Evolutionary conservation across 2,329 filamentous ascomycete genomes (phyloP).

Genomic region (Aureobasidium subglaciale): DNA sequence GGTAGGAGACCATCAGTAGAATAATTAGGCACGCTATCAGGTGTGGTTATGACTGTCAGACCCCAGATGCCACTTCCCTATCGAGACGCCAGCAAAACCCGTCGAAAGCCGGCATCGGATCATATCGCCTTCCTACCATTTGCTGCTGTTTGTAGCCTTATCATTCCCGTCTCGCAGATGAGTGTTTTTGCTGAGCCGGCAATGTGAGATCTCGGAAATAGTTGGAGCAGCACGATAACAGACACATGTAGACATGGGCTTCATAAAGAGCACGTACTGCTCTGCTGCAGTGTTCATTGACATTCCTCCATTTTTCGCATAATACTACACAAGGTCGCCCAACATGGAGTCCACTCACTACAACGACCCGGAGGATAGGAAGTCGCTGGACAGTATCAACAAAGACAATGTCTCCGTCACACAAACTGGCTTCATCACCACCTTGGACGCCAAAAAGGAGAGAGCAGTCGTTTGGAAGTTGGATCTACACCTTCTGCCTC

Average conservation of each 20-base stretch:
- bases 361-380: not conserved
- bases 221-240: constrained; percentile 5
- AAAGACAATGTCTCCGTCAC: constrained; percentile 11
- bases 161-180: not conserved
- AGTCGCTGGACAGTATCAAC: not conserved
- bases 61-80: not conserved
- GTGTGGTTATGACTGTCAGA: constrained; percentile 8
- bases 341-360: not conserved
- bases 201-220: not conserved
- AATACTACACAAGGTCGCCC: not conserved
- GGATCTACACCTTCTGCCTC: constrained; percentile 48
- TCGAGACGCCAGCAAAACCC: not conserved
- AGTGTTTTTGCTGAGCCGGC: not conserved
- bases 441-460: constrained; percentile 41
- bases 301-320: not conserved
- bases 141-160: constrained; percentile 4
- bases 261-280: not conserved
- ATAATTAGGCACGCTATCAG: constrained; percentile 8
- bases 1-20: not conserved
- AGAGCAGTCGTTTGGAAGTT: constrained; percentile 48
- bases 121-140: not conserved
- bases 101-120: constrained; percentile 1
- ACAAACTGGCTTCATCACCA: constrained; percentile 16
- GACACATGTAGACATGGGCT: not conserved
- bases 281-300: not conserved